Conservation (phyloP, 768 basidiomycete genomes). For the Tephrocybe sp. region DNA sequence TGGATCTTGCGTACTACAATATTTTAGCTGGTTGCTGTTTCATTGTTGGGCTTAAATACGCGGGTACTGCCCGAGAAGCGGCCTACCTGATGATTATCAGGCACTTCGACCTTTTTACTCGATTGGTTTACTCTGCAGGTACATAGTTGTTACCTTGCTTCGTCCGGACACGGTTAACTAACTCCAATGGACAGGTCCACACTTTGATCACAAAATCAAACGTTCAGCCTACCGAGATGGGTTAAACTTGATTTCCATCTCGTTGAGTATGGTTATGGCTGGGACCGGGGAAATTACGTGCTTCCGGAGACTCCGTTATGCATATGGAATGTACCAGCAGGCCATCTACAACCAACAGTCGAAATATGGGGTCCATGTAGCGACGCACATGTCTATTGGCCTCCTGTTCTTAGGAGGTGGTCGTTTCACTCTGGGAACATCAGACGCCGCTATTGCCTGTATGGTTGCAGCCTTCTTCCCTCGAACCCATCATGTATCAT, state of each 20-base stretch:
- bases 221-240: conserved; percentile 85
- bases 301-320: conserved; percentile 80
- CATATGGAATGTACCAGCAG: conserved; percentile 81
- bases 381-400: conserved; percentile 87
- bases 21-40: conserved; percentile 91
- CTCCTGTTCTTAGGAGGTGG: conserved; percentile 93
- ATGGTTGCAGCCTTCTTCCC: conserved; percentile 93
- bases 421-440: conserved; percentile 87
- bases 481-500: conserved; percentile 71
- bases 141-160: conserved; percentile 22
- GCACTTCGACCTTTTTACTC: conserved; percentile 78
- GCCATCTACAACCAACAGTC: conserved; percentile 59
- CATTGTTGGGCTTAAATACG: conserved; percentile 87
- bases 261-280: conserved; percentile 93
- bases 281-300: conserved; percentile 94
- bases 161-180: conserved; percentile 3
- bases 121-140: conserved; percentile 69
- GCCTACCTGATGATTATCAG: conserved; percentile 81
- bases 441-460: conserved; percentile 86
- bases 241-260: conserved; percentile 80
- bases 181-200: conserved; percentile 46
- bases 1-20: conserved; percentile 89
- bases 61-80: conserved; percentile 88
- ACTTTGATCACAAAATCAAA: conserved; percentile 87
- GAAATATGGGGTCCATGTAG: conserved; percentile 87